A percentile compares a stretch with the other conserved stretches of the same genome.
These are phyloP conservation scores for Solanum gandarillasii DNA, from an alignment of 257 asterid genomes.

Conservation along the genomic window DNA sequence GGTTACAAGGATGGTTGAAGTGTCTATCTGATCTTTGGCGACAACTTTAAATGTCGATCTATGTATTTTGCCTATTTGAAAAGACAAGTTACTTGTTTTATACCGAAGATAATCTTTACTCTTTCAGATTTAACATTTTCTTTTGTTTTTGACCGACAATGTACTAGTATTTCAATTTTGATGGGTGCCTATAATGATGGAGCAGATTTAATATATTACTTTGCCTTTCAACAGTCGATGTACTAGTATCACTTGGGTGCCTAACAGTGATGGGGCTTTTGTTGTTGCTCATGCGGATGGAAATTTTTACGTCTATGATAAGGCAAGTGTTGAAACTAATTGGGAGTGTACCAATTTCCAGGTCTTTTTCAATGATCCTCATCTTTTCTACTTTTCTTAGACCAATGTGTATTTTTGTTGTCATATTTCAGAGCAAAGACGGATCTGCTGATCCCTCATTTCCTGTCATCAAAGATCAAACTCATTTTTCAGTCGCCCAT, in stretches of 20 bases:
- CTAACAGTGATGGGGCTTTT: conserved; percentile 84
- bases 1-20: not conserved
- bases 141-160: not conserved
- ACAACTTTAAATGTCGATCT: not conserved
- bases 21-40: not conserved
- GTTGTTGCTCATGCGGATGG: conserved; percentile 93
- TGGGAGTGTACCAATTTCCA: not conserved
- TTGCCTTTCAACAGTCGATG: conserved; percentile 65
- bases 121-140: not conserved
- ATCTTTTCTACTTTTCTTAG: not conserved
- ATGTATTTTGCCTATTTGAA: not conserved
- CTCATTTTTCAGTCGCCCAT: conserved; percentile 88
- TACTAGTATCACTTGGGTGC: conserved; percentile 87
- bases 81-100: not conserved
- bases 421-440: conserved; percentile 64
- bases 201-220: not conserved
- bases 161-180: not conserved
- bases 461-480: conserved; percentile 85
- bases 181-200: not conserved
- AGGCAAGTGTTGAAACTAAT: conserved; percentile 47
- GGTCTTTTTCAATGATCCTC: not conserved
- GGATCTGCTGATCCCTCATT: conserved; percentile 94
- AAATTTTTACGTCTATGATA: conserved; percentile 76
- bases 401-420: not conserved
- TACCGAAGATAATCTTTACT: not conserved